Conservation (phyloP, 1,139 yeast genomes). For the Suhomyces chickasaworum region DNA sequence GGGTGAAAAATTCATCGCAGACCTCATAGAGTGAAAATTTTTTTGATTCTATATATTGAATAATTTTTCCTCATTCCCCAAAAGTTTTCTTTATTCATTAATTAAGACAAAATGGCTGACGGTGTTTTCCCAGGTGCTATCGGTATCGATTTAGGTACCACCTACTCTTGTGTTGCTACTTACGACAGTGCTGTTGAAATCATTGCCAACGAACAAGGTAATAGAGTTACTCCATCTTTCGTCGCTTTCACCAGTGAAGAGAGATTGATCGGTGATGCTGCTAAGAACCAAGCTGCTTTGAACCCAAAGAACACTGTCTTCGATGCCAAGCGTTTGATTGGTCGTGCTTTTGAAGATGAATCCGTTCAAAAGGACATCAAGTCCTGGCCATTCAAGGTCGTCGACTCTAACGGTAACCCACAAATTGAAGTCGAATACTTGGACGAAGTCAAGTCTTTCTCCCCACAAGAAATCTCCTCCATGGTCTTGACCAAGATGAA, state of each 20-base stretch:
- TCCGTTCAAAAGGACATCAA: slow-evolving; percentile 94
- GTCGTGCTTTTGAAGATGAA: slow-evolving; percentile 89
- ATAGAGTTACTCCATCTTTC: slow-evolving; percentile 98
- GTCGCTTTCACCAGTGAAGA: slow-evolving; percentile 97
- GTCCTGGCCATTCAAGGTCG: slow-evolving; percentile 96
- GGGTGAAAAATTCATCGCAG: slow-evolving; percentile 15
- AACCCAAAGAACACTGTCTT: slow-evolving; percentile 96
- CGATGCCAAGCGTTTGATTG: slow-evolving; percentile 97
- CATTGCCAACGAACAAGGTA: slow-evolving; percentile 99
- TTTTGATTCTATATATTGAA: slow-evolving; percentile 16
- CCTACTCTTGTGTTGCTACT: slow-evolving; percentile 98
- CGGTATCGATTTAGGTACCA: slow-evolving; percentile 99
- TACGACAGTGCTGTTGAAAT: slow-evolving; percentile 90
- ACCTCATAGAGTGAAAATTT: slow-evolving; percentile 19
- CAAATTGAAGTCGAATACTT: slow-evolving; percentile 90
- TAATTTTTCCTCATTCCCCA: slow-evolving; percentile 12
- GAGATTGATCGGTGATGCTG: slow-evolving; percentile 98
- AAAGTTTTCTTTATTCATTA: slow-evolving; percentile 20
- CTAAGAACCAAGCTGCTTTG: slow-evolving; percentile 98
- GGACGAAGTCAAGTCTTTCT: slow-evolving; percentile 90
- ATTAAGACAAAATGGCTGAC: slow-evolving; percentile 69
- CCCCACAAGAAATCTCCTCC: slow-evolving; percentile 96
- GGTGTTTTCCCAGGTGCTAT: slow-evolving; percentile 99
- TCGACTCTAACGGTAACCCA: slow-evolving; percentile 86
- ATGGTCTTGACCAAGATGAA: slow-evolving; percentile 98